Evolutionary conservation across 441 rosid genomes (phyloP), one percentile per base, ranked within the genome.

Genomic region (Arabidopsis lyrata): DNA sequence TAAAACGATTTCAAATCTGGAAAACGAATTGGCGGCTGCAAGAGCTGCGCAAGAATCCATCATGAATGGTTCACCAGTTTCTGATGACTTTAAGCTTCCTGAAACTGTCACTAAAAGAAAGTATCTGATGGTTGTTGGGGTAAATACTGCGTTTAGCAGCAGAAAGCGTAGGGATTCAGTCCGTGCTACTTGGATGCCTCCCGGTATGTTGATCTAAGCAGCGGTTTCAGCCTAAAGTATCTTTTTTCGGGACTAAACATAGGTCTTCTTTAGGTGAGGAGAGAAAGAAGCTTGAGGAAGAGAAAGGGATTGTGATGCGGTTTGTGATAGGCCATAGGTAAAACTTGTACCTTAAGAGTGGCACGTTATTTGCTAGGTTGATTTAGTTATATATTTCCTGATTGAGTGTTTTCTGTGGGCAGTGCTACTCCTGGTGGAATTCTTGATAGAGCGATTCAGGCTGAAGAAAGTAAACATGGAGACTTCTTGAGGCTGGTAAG

Each of bases 131-230:
- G 97, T 91, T 31, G 72, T 93, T 53, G 98, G 98, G 12, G 79
- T 93, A 18, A 93, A 93, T 76, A 88, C 97, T 61, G 97, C 98
- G 7, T 93, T 93, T 80, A 93, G 95, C 74, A 93, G 98, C 83
- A 78, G 98, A 67, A 93, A 91, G 78, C 89, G 95, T 29, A 87
- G 98, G 79, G 98, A 93, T 78, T 91, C 98, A 6, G 90, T 93
- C 45, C 91, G 97, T 67, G 89, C 85, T 50, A 88, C 96, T 67
- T 93, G 98, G 98, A 91, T 93, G 98, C 97, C 96, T 81, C 98
- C 84, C 53, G 96, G 98, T 93, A 76, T 71, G 85, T 75, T 57
- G 41, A 44, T 63, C 68, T 29, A 48, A 32, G 41, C 18, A 54
- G 15, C 24, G 2, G 6, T 63, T 66, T 63, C 42, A 68, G 32